Conservation (phyloP, 345 rosid genomes). For the Rhodamnia rubescens region DNA sequence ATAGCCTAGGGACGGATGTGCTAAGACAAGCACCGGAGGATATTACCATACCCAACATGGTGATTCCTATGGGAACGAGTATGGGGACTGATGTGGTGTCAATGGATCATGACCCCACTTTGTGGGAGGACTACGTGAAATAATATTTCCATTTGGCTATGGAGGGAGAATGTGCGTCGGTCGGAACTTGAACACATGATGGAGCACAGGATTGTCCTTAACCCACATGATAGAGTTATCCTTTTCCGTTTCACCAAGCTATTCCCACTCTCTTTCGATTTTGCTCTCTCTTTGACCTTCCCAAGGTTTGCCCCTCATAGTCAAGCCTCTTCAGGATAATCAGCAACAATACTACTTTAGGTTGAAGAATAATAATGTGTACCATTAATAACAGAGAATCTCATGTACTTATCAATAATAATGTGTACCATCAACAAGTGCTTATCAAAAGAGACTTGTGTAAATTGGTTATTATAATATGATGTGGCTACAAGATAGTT, state of each 20-base stretch:
- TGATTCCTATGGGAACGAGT: constrained; percentile 1
- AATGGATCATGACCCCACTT: constrained; percentile 1
- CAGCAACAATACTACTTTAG: too few relatives aligned
- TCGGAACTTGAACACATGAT: background rate
- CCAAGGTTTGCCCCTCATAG: too few relatives aligned
- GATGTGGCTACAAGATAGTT: too few relatives aligned
- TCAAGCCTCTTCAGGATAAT: too few relatives aligned
- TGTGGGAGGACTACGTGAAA: constrained; percentile 5
- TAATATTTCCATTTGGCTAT: constrained; percentile 6
- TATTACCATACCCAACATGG: background rate
- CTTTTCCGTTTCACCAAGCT: background rate
- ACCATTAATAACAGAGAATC: too few relatives aligned
- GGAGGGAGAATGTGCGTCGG: constrained; percentile 9
- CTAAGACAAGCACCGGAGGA: too few relatives aligned
- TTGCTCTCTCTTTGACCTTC: background rate
- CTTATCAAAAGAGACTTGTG: too few relatives aligned
- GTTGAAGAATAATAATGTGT: too few relatives aligned
- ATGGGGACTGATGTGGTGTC: constrained; percentile 2
- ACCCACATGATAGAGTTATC: background rate
- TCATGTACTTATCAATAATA: too few relatives aligned
- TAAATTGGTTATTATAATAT: too few relatives aligned
- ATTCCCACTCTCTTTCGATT: background rate
- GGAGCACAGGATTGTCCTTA: background rate
- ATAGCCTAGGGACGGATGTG: background rate
- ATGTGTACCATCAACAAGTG: too few relatives aligned